Evolutionary conservation across 202 grass and related monocot species (phyloP), one percentile per base, ranked within the genome.

Genomic region (Saccharum hybrid): DNA sequence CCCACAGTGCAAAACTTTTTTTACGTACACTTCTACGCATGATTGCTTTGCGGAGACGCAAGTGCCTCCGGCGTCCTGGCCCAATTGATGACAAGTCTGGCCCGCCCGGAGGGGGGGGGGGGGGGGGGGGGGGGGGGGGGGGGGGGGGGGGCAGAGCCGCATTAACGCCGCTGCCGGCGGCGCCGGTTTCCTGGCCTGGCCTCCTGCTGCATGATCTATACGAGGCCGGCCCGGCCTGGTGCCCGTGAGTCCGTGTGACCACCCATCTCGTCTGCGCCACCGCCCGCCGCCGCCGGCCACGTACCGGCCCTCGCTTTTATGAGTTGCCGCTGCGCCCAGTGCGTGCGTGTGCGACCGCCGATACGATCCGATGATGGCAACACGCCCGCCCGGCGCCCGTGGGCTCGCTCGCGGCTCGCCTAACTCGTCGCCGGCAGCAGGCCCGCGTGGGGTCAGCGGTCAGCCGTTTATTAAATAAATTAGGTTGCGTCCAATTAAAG

Each of bases 141-240:
- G n/a, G n/a, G n/a, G 6, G 0, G 49, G 5, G 5, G 1, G 59
- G 18, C 52, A 56, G 8, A 7, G n/a, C 16, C 74, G 59, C 39
- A 77, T 77, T 77, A 63, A 77, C 59, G 75, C 22, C 59, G 38
- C 75, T 77, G 74, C n/a, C 2, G 52, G 49, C 49, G 19, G 30
- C 48, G 5, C 52, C 18, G 10, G 16, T 12, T 18, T 63, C 45
- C 14, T 5, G 48, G 48, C 48, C 48, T 14, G 66, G 36, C 30
- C 14, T 6, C 8, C 37, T 0, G 0, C 15, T 19, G 12, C 15
- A 6, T 7, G 5, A 12, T 30, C n/a, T n/a, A 4, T 40, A 45
- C 42, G 42, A 11, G 42, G 42, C 45, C 39, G 39, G 28, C 28
- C 28, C 28, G 28, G 28, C 14, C 4, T 5, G 4, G 0, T 16